Conservation (phyloP, 192 early-diverging fungal genomes). For the Coemansia sp. region DNA sequence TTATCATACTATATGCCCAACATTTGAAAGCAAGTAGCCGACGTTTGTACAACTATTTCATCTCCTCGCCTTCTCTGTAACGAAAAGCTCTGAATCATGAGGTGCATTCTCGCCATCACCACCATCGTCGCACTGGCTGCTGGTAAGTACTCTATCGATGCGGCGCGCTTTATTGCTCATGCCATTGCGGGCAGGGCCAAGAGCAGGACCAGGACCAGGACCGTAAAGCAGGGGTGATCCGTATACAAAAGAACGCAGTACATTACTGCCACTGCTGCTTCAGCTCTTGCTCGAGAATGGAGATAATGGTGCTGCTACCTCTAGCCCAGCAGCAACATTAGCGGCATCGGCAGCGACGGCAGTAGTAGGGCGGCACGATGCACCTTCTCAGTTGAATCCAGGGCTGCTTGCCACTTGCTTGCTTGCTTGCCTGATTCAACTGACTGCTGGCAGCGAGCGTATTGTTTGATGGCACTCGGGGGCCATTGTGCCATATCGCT, state of each 20-base stretch:
- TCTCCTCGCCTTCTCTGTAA: constrained; percentile 8
- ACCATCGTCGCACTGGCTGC: constrained; percentile 34
- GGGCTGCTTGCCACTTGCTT: too few species aligned
- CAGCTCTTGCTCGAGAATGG: neutral
- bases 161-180: neutral
- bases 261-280: neutral
- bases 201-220: too few species aligned
- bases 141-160: constrained; percentile 21
- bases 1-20: neutral
- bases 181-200: too few species aligned
- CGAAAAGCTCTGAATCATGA: constrained; percentile 19
- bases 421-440: too few species aligned
- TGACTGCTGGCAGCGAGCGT: too few species aligned
- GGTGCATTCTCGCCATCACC: constrained; percentile 36
- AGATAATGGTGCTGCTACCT: neutral
- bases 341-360: too few species aligned
- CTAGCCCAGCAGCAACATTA: neutral
- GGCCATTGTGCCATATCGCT: neutral
- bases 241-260: neutral
- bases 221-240: neutral
- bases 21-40: too few species aligned
- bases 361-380: too few species aligned
- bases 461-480: too few species aligned
- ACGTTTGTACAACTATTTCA: too few species aligned
- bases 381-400: too few species aligned